Base-by-base conservation (phyloP, 495 filamentous ascomycete species). In the Parachaetomium inaequale region DNA sequence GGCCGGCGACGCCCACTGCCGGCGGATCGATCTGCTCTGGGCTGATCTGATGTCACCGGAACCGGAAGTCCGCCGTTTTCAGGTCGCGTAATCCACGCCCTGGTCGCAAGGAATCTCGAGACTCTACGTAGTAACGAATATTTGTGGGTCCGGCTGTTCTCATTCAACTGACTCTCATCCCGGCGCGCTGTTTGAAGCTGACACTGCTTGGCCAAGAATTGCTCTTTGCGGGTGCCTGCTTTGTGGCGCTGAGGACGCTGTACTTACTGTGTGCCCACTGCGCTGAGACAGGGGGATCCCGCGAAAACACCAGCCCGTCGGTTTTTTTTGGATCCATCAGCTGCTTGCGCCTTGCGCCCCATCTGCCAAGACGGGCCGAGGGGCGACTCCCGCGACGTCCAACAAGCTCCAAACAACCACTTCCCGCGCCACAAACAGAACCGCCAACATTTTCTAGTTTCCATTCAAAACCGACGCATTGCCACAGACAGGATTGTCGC, bases 31-130 rank as follows among this genome's bases (percentile, higher is more conserved):
- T 4, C 0, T 7, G 42, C 17, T 1, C 19, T 5, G 11, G 40
- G 17, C 40, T 19, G 7, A 53, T 28, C 50, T 53, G 51, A 53
- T 53, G 51, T 53, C 51, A 53, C 51, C 51, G 31, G 51, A 53
- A 36, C 51, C 19, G 29, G 31, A 29, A 19, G 4, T 51, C n/a
- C 31, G 14, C 47, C 47, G 47, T 21, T 36, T 29, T 15, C 42
- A 10, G 17, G 42, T 46, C 7, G 42, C n/a, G 42, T 17, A 46
- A 46, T 15, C n/a, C n/a, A n/a, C n/a, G n/a, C n/a, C n/a, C n/a
- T n/a, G n/a, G n/a, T n/a, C n/a, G n/a, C n/a, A n/a, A n/a, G n/a
- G n/a, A n/a, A n/a, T n/a, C n/a, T n/a, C n/a, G n/a, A n/a, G n/a
- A n/a, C n/a, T n/a, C n/a, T n/a, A n/a, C n/a, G n/a, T n/a, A n/a